Evolutionary conservation across 1,284 basidiomycete species (phyloP), one percentile per base, ranked within the genome.

Genomic region (Macrocybe sp.): DNA sequence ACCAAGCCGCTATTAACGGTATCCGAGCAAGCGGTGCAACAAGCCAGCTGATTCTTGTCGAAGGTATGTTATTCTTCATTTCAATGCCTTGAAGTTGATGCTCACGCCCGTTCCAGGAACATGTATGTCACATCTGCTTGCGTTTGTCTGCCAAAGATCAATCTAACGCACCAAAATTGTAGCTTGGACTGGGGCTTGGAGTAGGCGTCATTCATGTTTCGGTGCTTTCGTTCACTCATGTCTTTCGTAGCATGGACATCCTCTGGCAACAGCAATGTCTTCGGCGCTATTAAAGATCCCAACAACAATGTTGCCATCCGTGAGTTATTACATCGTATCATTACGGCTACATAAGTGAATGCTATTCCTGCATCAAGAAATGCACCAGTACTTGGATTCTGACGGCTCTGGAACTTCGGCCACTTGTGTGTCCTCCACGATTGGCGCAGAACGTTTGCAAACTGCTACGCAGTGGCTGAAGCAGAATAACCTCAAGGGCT

Each of bases 371-470:
- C 31, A 9, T 47, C 22, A 22, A 75, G 77, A 83, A 61, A 83
- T 84, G 80, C 80, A 83, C 60, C 80, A 83, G 61, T 85, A 85
- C 67, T 78, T 83, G 53, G 81, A 83, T 62, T 77, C 74, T 42
- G 81, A 85, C 59, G 73, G 78, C 54, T 81, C 79, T 40, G 81
- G 81, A 45, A 83, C 81, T 5, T 72, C 62, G 41, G 61, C 57
- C 4, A 72, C 66, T 29, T 83, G 81, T 57, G 81, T 83, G 14
- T 79, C 75, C 7, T 66, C 73, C 12, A 81, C 79, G 28, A 81
- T 83, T 58, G 78, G 76, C 48, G 72, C 71, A 28, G 75, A 79
- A 53, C 79, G 80, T 54, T 62, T 83, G 43, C 67, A 72, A 36
- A 73, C 59, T 39, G 80, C 81, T 4, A 83, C 81, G 3, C 55